phyloP scores from a whole-genome alignment of 2,329 filamentous ascomycete species.

The Sphaerulina vaccinii region DNA sequence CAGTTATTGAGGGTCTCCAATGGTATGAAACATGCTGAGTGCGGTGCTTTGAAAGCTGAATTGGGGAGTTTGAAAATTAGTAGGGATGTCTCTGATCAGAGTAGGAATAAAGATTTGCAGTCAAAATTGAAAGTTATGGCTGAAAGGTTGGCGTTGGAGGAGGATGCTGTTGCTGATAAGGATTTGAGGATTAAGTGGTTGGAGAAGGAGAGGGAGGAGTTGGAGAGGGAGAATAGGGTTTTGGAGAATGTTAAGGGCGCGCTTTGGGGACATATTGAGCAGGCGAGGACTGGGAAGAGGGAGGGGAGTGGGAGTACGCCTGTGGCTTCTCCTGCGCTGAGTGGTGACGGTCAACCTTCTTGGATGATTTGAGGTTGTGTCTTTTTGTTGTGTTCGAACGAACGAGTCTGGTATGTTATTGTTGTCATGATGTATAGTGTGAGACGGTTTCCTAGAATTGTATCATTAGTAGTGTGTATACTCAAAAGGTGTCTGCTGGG shows the following conservation, averaged over 20 bases:
- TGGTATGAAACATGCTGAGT: constrained; percentile 6
- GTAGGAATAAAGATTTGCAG: constrained; percentile 8
- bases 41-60: constrained; percentile 4
- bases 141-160: constrained; percentile 12
- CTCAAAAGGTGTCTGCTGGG: not conserved
- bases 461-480: not conserved
- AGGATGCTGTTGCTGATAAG: constrained; percentile 6
- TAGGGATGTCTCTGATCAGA: no score
- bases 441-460: constrained; percentile 26
- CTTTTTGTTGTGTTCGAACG: not conserved
- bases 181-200: constrained; percentile 14
- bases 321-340: constrained; percentile 1
- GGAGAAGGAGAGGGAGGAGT: constrained; percentile 11
- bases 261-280: constrained; percentile 10
- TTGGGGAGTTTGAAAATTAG: constrained; percentile 1
- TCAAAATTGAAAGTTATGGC: constrained; percentile 6
- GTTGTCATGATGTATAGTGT: constrained; percentile 22
- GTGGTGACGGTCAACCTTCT: no score
- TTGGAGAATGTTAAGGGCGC: constrained; percentile 16
- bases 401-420: no score
- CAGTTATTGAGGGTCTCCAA: constrained; percentile 6
- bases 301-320: not conserved
- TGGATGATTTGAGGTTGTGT: constrained; percentile 5
- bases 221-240: constrained; percentile 14
- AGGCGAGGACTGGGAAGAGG: constrained; percentile 5